These are phyloP conservation scores for Lachnellula subtilissima DNA, from an alignment of 2,329 filamentous ascomycete species.

Conservation along the genomic window DNA sequence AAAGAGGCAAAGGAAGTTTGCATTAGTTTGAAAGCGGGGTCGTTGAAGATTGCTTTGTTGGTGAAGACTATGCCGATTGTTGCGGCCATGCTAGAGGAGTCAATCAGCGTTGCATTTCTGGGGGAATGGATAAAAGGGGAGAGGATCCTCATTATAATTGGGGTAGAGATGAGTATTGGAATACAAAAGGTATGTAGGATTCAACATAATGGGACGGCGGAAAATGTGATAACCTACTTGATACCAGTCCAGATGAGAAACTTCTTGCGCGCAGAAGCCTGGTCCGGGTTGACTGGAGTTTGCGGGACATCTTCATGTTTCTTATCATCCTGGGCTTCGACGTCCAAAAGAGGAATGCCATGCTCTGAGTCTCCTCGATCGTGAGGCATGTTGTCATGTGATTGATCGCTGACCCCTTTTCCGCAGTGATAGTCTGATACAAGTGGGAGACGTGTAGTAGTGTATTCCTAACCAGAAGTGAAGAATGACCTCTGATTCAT, in stretches of 20 bases:
- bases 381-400: too few species aligned
- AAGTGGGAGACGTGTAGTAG: too few species aligned
- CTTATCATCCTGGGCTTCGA: background rate
- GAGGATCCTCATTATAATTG: slow-evolving; percentile 7
- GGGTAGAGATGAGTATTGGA: background rate
- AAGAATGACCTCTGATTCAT: too few species aligned
- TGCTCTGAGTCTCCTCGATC: too few species aligned
- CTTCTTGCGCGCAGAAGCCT: background rate
- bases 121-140: background rate
- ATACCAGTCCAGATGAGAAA: slow-evolving; percentile 17
- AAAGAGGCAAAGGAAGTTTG: slow-evolving; percentile 25
- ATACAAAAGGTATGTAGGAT: too few species aligned
- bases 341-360: too few species aligned
- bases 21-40: slow-evolving; percentile 27
- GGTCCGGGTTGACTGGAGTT: background rate
- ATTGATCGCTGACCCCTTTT: too few species aligned
- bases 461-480: too few species aligned
- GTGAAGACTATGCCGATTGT: slow-evolving; percentile 29
- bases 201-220: too few species aligned
- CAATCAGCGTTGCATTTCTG: too few species aligned
- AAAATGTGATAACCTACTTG: too few species aligned
- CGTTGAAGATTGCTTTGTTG: slow-evolving; percentile 27
- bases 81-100: slow-evolving; percentile 21
- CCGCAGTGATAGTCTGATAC: too few species aligned
- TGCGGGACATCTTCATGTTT: background rate